Evolutionary conservation across 441 rosid genomes (phyloP).

Genomic region (Manihot esculenta): DNA sequence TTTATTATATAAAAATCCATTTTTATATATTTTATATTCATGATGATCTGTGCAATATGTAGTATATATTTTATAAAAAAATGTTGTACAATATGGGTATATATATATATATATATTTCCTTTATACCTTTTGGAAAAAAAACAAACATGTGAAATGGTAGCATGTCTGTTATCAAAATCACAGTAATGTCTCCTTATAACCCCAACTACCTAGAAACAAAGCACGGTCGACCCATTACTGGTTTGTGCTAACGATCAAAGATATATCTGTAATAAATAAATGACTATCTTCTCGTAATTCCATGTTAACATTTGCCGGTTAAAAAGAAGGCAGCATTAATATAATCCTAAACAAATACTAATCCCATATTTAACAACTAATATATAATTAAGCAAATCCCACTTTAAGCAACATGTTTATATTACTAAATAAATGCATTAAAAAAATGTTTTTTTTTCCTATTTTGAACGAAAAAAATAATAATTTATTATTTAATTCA

Average conservation of each 20-base stretch:
- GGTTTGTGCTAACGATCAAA: neutral
- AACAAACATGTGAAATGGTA: neutral
- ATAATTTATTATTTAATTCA: no score
- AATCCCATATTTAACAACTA: no score
- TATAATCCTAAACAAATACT: neutral
- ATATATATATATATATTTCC: no score
- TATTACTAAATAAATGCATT: neutral
- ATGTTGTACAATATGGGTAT: no score
- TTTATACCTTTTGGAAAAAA: neutral
- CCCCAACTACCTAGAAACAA: constrained; percentile 14
- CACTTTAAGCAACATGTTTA: neutral
- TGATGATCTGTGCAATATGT: no score
- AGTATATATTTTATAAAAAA: no score
- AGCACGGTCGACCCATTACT: neutral
- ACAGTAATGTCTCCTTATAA: constrained; percentile 32
- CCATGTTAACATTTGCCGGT: constrained; percentile 42
- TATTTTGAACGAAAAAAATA: no score
- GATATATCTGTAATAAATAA: neutral
- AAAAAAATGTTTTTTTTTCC: no score
- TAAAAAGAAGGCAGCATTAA: constrained; percentile 36
- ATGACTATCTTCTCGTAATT: constrained; percentile 31
- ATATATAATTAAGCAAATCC: constrained; percentile 1
- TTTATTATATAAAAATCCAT: no score
- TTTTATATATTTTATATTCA: no score
- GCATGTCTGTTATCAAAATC: constrained; percentile 29